A percentile compares a stretch with the other conserved stretches of the same genome.
These are phyloP conservation scores for Penicillium sp. DNA, from an alignment of 2,329 filamentous ascomycete genomes.

Conservation along the genomic window DNA sequence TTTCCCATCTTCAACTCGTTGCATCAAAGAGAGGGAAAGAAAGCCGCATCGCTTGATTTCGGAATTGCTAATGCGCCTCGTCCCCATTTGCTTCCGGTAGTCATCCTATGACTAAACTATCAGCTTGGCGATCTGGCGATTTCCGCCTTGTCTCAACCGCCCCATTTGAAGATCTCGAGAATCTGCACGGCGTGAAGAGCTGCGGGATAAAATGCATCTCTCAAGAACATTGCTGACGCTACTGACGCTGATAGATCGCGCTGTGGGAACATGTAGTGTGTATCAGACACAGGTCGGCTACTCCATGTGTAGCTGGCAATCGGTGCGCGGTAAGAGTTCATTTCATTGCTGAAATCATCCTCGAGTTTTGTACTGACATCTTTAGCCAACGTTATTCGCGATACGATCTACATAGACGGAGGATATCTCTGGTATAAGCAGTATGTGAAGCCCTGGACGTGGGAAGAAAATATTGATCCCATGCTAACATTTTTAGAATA, in stretches of 20 bases:
- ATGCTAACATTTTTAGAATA: neutral
- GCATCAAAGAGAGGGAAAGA: neutral
- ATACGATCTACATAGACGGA: constrained; percentile 19
- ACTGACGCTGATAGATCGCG: neutral
- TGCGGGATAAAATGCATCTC: neutral
- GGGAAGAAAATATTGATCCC: neutral
- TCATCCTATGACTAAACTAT: neutral
- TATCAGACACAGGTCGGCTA: neutral
- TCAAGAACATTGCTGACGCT: neutral
- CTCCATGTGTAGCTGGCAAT: neutral
- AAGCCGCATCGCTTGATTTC: neutral
- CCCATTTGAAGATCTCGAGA: neutral
- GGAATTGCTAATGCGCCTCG: neutral
- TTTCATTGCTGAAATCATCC: neutral
- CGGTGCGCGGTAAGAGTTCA: neutral
- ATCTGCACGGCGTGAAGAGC: neutral
- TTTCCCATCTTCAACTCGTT: neutral
- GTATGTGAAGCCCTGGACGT: constrained; percentile 4
- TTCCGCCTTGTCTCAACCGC: neutral
- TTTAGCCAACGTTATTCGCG: constrained; percentile 19
- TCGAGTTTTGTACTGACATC: neutral
- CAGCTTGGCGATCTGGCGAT: neutral
- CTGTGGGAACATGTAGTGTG: neutral
- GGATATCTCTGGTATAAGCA: constrained; percentile 12
- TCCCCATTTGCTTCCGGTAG: neutral